Evolutionary conservation across 1,284 basidiomycete genomes (phyloP).

Genomic region (Ustilago sp.): DNA sequence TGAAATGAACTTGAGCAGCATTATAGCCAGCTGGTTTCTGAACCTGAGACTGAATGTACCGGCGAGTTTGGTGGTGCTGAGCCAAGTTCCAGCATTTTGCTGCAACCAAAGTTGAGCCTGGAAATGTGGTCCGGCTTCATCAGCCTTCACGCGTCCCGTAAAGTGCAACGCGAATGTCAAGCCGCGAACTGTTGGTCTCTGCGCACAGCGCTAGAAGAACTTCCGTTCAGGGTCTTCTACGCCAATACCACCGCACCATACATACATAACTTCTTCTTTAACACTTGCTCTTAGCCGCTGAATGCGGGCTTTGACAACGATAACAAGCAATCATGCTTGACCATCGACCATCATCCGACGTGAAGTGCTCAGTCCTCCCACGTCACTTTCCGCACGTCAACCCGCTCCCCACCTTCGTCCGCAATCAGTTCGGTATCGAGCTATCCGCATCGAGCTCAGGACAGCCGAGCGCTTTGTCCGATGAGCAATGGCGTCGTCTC

Average conservation of each 20-base stretch:
- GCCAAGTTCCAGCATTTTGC: neutral
- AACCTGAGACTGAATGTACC: neutral
- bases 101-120: neutral
- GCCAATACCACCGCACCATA: neutral
- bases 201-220: neutral
- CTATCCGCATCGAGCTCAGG: constrained; percentile 20
- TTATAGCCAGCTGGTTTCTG: neutral
- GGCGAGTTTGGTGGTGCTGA: neutral
- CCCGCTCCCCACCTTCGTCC: constrained; percentile 25
- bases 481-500: constrained; percentile 28
- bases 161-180: constrained; percentile 14
- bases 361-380: constrained; percentile 21
- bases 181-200: constrained; percentile 13
- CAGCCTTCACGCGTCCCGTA: constrained; percentile 14
- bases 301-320: neutral
- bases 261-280: neutral
- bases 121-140: neutral
- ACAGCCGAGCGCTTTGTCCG: constrained; percentile 10
- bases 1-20: neutral
- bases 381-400: constrained; percentile 28
- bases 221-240: constrained; percentile 13
- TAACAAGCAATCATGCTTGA: constrained; percentile 11
- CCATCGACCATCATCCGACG: neutral
- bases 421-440: constrained; percentile 25
- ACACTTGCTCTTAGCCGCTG: neutral